phyloP scores from a whole-genome alignment of 2,329 filamentous ascomycete species.

The Aspergillus arachidicola region DNA sequence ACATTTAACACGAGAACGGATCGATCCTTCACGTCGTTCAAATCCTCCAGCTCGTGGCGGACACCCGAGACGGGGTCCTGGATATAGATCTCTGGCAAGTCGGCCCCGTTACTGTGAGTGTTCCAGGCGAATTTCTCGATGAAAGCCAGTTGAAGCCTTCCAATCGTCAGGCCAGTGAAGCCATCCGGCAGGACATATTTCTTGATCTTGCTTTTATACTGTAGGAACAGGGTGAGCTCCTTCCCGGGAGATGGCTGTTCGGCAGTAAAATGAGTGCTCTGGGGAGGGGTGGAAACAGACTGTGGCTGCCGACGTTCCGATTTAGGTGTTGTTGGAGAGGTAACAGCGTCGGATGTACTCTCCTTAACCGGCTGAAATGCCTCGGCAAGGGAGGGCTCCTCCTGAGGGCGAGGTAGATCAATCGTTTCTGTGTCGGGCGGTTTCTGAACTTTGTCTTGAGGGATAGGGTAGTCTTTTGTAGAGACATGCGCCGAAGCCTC shows the following conservation, averaged over 20 bases:
- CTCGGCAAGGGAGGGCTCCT: conserved; percentile 37
- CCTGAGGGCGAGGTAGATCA: conserved; percentile 51
- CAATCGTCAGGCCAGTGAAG: conserved; percentile 79
- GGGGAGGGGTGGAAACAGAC: conserved; percentile 41
- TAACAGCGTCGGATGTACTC: conserved; percentile 16
- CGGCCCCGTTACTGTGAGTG: conserved; percentile 87
- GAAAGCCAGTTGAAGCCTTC: conserved; percentile 88
- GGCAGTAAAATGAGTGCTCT: conserved; percentile 58
- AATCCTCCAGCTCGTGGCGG: conserved; percentile 93
- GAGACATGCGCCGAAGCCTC: conserved; percentile 27
- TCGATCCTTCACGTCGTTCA: conserved; percentile 89
- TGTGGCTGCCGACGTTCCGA: conserved; percentile 22
- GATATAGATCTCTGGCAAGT: conserved; percentile 96
- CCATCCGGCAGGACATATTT: conserved; percentile 90
- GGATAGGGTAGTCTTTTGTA: conserved; percentile 36
- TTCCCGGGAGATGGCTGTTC: conserved; percentile 73
- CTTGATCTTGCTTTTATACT: conserved; percentile 96
- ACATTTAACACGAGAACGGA: conserved; percentile 94
- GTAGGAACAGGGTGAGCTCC: conserved; percentile 88
- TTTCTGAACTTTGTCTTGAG: conserved; percentile 62
- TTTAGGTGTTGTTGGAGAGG: conserved; percentile 31
- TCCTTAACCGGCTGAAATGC: conserved; percentile 40
- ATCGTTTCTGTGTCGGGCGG: conserved; percentile 49
- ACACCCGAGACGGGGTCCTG: conserved; percentile 94
- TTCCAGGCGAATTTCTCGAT: conserved; percentile 99